Evolutionary conservation across 192 early-diverging fungal genomes (phyloP).

Genomic region (Backusella psychrophila): DNA sequence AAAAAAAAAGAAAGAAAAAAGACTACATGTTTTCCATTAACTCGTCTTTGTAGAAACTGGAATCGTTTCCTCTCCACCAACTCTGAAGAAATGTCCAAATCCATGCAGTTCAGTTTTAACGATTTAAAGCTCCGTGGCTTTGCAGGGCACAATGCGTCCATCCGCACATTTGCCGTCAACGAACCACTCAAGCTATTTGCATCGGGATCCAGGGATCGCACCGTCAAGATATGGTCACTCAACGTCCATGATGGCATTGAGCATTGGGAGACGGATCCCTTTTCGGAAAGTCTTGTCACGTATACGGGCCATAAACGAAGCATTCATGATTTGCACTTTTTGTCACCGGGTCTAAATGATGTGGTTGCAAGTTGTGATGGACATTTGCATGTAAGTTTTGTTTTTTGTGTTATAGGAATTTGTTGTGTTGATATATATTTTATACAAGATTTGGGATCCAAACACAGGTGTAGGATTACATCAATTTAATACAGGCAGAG

Average conservation of each 20-base stretch:
- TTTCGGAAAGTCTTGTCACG: conserved; percentile 47
- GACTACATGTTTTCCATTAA: neutral
- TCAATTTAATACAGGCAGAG: conserved; percentile 46
- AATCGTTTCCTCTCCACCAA: conserved; percentile 60
- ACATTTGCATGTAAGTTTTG: conserved; percentile 48
- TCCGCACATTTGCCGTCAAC: conserved; percentile 49
- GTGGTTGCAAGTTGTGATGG: conserved; percentile 59
- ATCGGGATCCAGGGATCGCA: conserved; percentile 59
- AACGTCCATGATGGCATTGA: conserved; percentile 56
- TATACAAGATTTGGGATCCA: conserved; percentile 53
- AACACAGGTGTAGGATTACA: conserved; percentile 49
- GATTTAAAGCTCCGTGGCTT: conserved; percentile 58
- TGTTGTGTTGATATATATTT: neutral
- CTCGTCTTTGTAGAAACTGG: conserved; percentile 49
- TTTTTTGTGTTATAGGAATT: neutral
- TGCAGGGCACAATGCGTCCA: conserved; percentile 51
- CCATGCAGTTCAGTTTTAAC: conserved; percentile 63
- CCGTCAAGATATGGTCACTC: conserved; percentile 64
- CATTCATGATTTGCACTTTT: conserved; percentile 51
- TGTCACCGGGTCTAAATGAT: conserved; percentile 45
- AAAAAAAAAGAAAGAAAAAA: neutral
- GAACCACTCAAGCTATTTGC: conserved; percentile 52
- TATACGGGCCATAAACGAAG: conserved; percentile 54
- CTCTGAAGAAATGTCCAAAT: conserved; percentile 63
- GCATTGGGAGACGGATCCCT: conserved; percentile 49